These are phyloP conservation scores for Penicillium concentricum DNA, from an alignment of 2,329 filamentous ascomycete species.

Conservation along the genomic window DNA sequence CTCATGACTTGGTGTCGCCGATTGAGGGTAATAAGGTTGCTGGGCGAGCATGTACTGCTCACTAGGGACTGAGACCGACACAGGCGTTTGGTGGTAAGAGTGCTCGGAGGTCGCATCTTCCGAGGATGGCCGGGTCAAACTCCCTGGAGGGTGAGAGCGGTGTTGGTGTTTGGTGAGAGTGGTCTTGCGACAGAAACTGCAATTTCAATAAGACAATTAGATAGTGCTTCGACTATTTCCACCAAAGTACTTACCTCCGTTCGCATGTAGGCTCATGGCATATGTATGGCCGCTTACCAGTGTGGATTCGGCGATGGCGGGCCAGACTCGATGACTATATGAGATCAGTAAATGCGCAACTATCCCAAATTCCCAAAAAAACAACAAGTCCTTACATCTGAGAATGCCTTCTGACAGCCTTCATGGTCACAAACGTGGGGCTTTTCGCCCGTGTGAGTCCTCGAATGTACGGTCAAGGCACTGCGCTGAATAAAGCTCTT, in stretches of 20 bases:
- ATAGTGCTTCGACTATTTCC: not conserved
- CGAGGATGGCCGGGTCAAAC: constrained; percentile 35
- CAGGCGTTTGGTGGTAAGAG: constrained; percentile 32
- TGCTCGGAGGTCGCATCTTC: constrained; percentile 39
- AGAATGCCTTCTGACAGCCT: constrained; percentile 46
- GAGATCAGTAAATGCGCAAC: constrained; percentile 8
- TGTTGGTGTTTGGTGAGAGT: constrained; percentile 44
- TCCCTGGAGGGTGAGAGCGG: constrained; percentile 38
- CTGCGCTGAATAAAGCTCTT: constrained; percentile 52
- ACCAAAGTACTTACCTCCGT: constrained; percentile 30
- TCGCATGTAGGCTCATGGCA: constrained; percentile 43
- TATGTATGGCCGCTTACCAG: constrained; percentile 42
- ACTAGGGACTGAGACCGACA: constrained; percentile 30
- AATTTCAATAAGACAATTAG: constrained; percentile 4
- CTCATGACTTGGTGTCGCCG: constrained; percentile 35
- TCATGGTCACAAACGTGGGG: constrained; percentile 45
- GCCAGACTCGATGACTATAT: constrained; percentile 41
- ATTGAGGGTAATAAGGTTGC: constrained; percentile 36
- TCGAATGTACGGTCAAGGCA: constrained; percentile 47
- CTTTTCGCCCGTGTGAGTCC: constrained; percentile 47
- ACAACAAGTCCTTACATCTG: constrained; percentile 36
- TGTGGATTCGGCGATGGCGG: constrained; percentile 42
- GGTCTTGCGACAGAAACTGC: constrained; percentile 43
- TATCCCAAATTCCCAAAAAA: not conserved
- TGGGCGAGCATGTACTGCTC: constrained; percentile 39